Conservation (phyloP, 805 yeast genomes). For the Sungouiella blattae region DNA sequence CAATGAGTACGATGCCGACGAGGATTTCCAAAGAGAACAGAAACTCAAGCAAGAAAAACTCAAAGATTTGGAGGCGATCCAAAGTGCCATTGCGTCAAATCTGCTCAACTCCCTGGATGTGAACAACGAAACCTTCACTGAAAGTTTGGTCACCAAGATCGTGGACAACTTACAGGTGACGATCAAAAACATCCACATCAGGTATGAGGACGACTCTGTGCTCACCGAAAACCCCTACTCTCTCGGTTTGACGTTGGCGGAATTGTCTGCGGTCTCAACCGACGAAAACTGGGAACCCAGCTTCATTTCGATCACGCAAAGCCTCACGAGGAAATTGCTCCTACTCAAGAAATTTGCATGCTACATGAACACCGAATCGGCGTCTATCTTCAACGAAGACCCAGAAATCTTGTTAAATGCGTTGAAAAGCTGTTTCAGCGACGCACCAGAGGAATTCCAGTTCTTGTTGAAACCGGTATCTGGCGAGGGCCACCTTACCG, state of each 20-base stretch:
- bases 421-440: constrained; percentile 45
- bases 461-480: constrained; percentile 81
- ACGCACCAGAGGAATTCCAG: constrained; percentile 33
- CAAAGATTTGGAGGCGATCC: constrained; percentile 62
- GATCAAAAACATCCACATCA: constrained; percentile 82
- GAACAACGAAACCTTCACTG: constrained; percentile 75
- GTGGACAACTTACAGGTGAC: constrained; percentile 91
- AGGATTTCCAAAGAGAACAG: constrained; percentile 56
- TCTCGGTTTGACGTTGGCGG: constrained; percentile 77
- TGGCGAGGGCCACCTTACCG: constrained; percentile 77
- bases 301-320: constrained; percentile 68
- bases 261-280: constrained; percentile 88
- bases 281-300: constrained; percentile 82
- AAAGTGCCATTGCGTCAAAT: constrained; percentile 38
- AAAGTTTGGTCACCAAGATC: constrained; percentile 80
- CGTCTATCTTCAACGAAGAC: constrained; percentile 45
- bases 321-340: constrained; percentile 70
- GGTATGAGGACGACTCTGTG: constrained; percentile 80
- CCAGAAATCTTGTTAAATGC: constrained; percentile 45
- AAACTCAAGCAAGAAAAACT: constrained; percentile 65
- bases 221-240: constrained; percentile 77
- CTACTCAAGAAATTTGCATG: constrained; percentile 70
- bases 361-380: constrained; percentile 77
- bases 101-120: constrained; percentile 29
- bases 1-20: constrained; percentile 51